Percentiles rank a stretch among this genome's conserved stretches.
These are phyloP conservation scores for Musa acuminata DNA, from an alignment of 176 grass and related monocot species.

Conservation along the genomic window DNA sequence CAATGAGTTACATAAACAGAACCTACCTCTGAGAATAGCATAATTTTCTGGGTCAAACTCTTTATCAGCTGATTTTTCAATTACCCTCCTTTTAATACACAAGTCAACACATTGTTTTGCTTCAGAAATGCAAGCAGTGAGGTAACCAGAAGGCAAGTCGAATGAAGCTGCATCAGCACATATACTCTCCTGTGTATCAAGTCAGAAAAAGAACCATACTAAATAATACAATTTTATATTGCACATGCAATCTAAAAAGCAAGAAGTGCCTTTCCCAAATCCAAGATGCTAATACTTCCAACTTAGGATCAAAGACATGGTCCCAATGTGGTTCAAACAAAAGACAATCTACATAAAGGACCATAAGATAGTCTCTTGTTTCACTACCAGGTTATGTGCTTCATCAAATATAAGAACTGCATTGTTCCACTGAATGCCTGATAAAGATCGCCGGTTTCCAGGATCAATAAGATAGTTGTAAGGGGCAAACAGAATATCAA, in stretches of 20 bases:
- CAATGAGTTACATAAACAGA: neutral
- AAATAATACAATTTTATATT: neutral
- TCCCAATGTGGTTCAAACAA: neutral
- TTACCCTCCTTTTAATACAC: slow-evolving; percentile 52
- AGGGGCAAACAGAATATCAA: slow-evolving; percentile 93
- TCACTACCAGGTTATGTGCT: slow-evolving; percentile 79
- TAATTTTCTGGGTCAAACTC: slow-evolving; percentile 92
- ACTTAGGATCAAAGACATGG: neutral
- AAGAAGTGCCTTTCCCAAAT: neutral
- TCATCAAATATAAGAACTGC: slow-evolving; percentile 92
- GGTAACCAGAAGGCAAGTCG: slow-evolving; percentile 61
- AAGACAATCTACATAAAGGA: neutral
- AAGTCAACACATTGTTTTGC: slow-evolving; percentile 88
- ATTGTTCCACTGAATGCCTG: slow-evolving; percentile 69
- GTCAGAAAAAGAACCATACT: slow-evolving; percentile 17
- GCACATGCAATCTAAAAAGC: neutral
- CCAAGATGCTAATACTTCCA: neutral
- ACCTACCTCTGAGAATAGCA: slow-evolving; percentile 88
- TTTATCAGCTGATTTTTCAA: slow-evolving; percentile 68
- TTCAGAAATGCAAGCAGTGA: slow-evolving; percentile 69
- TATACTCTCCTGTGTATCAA: slow-evolving; percentile 72
- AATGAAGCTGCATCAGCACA: slow-evolving; percentile 97
- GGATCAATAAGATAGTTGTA: slow-evolving; percentile 99
- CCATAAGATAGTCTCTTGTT: neutral
- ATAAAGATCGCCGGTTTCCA: slow-evolving; percentile 75